These are phyloP conservation scores for Backusella liffmaniae DNA, from an alignment of 192 early-diverging fungal species.

Conservation along the genomic window DNA sequence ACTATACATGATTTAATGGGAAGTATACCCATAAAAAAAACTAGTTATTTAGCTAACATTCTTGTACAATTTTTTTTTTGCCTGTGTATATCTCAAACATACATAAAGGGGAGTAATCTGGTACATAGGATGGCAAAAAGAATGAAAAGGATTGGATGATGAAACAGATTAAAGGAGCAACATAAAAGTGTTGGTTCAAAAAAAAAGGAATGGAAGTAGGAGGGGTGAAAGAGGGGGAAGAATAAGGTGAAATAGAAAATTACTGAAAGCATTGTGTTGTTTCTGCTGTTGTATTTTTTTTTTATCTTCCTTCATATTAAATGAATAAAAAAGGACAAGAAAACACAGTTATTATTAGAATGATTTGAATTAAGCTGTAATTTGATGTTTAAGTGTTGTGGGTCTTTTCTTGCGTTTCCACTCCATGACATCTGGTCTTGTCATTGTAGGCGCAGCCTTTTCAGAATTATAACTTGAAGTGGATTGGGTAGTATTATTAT, in stretches of 20 bases:
- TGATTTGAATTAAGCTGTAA: background rate
- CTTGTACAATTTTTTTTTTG: constrained; percentile 3
- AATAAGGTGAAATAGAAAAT: background rate
- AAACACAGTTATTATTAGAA: background rate
- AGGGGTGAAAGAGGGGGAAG: background rate
- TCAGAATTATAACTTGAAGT: background rate
- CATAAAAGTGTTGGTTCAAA: background rate
- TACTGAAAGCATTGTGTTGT: background rate
- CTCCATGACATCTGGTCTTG: background rate
- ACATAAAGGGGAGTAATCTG: background rate
- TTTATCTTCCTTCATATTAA: background rate
- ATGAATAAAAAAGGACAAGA: background rate
- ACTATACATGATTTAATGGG: background rate
- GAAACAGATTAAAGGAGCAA: background rate
- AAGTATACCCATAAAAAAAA: background rate
- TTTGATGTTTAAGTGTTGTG: constrained; percentile 8
- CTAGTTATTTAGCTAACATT: background rate
- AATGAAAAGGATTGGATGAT: background rate
- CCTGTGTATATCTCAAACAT: background rate
- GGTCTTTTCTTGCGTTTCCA: constrained; percentile 20
- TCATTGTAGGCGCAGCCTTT: background rate
- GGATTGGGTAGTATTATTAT: background rate
- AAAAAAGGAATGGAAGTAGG: background rate
- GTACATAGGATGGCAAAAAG: background rate
- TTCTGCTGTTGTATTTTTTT: background rate